Percentiles rank a stretch among this genome's conserved stretches.
phyloP scores from a whole-genome alignment of 2,329 filamentous ascomycete species.

The Dothideomycetes sp. region DNA sequence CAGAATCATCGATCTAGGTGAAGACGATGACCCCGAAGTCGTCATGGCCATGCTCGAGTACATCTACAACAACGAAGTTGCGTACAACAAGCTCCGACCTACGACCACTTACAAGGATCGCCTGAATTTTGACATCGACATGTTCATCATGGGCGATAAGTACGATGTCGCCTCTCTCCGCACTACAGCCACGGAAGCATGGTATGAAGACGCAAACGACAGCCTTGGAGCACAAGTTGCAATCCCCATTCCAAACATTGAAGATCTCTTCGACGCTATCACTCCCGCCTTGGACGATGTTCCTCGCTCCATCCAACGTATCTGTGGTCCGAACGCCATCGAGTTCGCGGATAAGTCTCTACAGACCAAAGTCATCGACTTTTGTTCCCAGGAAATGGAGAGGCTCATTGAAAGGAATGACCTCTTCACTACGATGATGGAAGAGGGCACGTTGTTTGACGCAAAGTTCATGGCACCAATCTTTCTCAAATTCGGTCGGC shows the following conservation, averaged over 20 bases:
- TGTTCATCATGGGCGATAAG: constrained; percentile 6
- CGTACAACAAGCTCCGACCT: no score
- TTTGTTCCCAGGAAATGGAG: no score
- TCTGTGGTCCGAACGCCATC: not conserved
- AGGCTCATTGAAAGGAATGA: no score
- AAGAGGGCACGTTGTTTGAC: no score
- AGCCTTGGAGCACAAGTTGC: no score
- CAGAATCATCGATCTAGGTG: not conserved
- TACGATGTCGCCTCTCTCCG: not conserved
- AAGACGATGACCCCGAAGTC: not conserved
- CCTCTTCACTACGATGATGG: no score
- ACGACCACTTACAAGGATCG: no score
- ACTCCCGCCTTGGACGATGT: not conserved
- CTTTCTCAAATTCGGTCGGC: no score
- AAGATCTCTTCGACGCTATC: not conserved
- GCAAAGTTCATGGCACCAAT: no score
- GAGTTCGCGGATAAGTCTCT: constrained; percentile 1
- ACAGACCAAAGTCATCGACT: no score
- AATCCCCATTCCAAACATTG: no score
- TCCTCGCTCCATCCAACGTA: not conserved
- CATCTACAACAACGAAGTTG: not conserved
- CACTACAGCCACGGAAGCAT: not conserved
- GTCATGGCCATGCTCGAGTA: not conserved
- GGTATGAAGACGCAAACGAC: no score
- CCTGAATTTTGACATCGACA: constrained; percentile 6